These are phyloP conservation scores for Penicillium polonicum DNA, from an alignment of 2,329 filamentous ascomycete genomes.

Conservation along the genomic window DNA sequence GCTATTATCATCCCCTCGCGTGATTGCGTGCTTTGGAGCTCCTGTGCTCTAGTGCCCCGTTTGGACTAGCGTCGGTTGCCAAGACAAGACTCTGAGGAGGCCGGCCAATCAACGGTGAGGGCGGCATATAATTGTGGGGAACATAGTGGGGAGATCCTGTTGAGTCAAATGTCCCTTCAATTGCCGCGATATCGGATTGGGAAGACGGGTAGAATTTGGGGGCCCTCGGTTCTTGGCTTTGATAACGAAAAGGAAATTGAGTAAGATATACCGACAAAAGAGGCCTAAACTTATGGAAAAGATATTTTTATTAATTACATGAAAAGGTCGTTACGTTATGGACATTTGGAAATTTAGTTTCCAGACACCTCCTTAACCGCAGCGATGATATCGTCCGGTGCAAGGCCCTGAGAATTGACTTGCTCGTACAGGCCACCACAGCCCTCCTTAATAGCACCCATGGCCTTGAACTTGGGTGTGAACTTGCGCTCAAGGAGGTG, in stretches of 20 bases:
- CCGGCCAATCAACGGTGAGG: not conserved
- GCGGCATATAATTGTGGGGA: not conserved
- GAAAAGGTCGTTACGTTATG: conserved; percentile 2
- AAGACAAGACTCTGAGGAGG: not conserved
- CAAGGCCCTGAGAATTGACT: conserved; percentile 39
- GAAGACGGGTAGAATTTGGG: not conserved
- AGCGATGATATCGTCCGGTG: conserved; percentile 35
- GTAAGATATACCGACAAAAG: not conserved
- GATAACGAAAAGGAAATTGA: not conserved
- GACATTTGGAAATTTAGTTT: conserved; percentile 13
- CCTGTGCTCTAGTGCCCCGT: not conserved
- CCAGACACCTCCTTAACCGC: conserved; percentile 30
- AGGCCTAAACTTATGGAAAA: not conserved
- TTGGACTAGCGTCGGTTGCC: not conserved
- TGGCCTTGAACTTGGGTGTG: conserved; percentile 38
- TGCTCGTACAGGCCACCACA: conserved; percentile 42
- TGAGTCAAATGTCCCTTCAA: not conserved
- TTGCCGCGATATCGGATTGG: not conserved
- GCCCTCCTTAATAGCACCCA: conserved; percentile 42
- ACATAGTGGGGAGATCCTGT: not conserved
- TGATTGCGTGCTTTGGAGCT: conserved; percentile 7
- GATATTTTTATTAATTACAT: not conserved
- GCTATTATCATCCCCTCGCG: not conserved
- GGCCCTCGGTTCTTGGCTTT: not conserved
- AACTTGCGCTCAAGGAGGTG: conserved; percentile 39